Evolutionary conservation across 441 rosid species (phyloP).

Genomic region (Erodium trifolium): DNA sequence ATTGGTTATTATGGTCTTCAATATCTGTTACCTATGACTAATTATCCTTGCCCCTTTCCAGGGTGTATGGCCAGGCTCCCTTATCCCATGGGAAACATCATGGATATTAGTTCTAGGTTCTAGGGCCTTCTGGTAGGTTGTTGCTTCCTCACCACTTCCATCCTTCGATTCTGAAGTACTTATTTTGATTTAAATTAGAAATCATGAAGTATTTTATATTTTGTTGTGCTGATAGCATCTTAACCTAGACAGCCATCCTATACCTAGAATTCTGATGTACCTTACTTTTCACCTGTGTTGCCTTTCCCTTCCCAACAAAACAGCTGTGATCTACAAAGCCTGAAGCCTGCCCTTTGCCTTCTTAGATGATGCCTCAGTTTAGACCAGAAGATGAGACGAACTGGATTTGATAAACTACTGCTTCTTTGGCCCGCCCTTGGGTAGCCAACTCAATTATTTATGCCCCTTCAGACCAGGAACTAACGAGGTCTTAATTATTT

Average conservation of each 20-base stretch:
- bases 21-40: not conserved
- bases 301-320: conserved; percentile 11
- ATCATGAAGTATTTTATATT: conserved; percentile 11
- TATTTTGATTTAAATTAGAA: conserved; percentile 13
- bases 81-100: conserved; percentile 22
- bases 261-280: not conserved
- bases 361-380: not conserved
- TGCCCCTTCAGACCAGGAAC: not conserved
- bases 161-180: conserved; percentile 3
- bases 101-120: conserved; percentile 16
- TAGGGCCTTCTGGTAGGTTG: conserved; percentile 14
- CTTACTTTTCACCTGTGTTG: not conserved
- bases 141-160: too few species aligned
- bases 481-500: too few species aligned
- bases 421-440: not conserved
- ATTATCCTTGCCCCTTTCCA: conserved; percentile 1
- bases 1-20: too few species aligned
- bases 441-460: not conserved
- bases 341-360: conserved; percentile 25
- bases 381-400: conserved; percentile 7
- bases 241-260: not conserved
- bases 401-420: not conserved
- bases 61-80: conserved; percentile 20
- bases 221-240: not conserved
- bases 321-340: conserved; percentile 23